Evolutionary conservation across 2,329 filamentous ascomycete species (phyloP), one percentile per base, ranked within the genome.

Genomic region (Blastomyces percursus): DNA sequence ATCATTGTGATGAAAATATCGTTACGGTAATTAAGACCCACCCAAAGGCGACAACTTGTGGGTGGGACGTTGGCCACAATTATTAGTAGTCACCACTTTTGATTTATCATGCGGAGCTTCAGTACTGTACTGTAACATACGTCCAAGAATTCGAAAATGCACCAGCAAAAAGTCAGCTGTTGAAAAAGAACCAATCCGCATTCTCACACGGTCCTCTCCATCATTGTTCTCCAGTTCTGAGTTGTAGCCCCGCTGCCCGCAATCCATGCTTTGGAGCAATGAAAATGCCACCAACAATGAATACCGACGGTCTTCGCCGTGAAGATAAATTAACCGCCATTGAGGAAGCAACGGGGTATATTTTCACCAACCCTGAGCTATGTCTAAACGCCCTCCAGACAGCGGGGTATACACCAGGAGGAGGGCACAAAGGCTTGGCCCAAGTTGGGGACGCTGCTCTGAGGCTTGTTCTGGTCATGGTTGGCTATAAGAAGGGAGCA

Each of bases 401-500:
- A 1, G 56, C 44, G 8, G 44, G 48, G 16, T 32, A 3, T 16
- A 11, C n/a, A 6, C 16, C 32, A 6, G 24, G 5, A 7, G 44
- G 44, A 16, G 57, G 42, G 12, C 60, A 66, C 44, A 64, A 60
- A 21, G 14, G 11, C 14, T 59, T 63, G 5, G 64, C 63, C 2
- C 61, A 61, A 27, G 38, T 63, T 44, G 64, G 64, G 40, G 63
- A 66, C 16, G 54, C 58, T 1, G 61, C 60, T 4, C 35, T 66
- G 9, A 19, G 32, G 16, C 54, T 64, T 21, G n/a, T 51, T 32
- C 21, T 64, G n/a, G 21, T 61, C 7, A 8, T 16, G 14, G 27
- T 50, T 38, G 63, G 63, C 14, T 60, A 44, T 40, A n/a, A 52
- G 16, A 35, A 35, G 11, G 57, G 52, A 7, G 27, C n/a, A 24